phyloP scores from a whole-genome alignment of 2,329 filamentous ascomycete genomes.

The Paraphoma chrysanthemicola region DNA sequence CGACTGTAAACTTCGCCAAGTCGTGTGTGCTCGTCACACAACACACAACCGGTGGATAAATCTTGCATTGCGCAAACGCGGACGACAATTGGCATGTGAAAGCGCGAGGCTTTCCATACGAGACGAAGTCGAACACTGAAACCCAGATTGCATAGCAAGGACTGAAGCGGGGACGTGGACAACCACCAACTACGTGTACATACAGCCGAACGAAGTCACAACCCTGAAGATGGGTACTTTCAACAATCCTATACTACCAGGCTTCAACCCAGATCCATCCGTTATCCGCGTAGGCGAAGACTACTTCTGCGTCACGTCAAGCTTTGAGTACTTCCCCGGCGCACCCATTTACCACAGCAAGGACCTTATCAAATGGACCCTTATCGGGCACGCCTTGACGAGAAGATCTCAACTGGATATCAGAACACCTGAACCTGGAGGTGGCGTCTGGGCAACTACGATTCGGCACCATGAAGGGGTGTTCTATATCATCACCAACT shows the following conservation, averaged over 20 bases:
- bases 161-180: too few relatives aligned
- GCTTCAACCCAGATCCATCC: constrained; percentile 60
- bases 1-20: too few relatives aligned
- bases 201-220: too few relatives aligned
- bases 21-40: too few relatives aligned
- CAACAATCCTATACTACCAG: constrained; percentile 54
- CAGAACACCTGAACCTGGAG: constrained; percentile 34
- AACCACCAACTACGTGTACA: too few relatives aligned
- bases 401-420: constrained; percentile 46
- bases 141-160: too few relatives aligned
- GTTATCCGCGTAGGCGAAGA: constrained; percentile 50
- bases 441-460: constrained; percentile 29
- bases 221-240: not conserved
- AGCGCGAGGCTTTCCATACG: too few relatives aligned
- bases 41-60: too few relatives aligned
- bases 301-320: constrained; percentile 60
- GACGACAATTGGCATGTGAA: too few relatives aligned
- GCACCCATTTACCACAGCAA: constrained; percentile 59
- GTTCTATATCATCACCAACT: constrained; percentile 33
- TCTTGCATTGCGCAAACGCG: too few relatives aligned
- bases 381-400: constrained; percentile 48
- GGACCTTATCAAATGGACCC: constrained; percentile 60
- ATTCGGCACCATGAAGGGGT: constrained; percentile 22
- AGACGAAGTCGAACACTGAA: too few relatives aligned
- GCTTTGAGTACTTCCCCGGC: constrained; percentile 61